Evolutionary conservation across 2,329 filamentous ascomycete genomes (phyloP), one percentile per base, ranked within the genome.

Genomic region (Exophiala alcalophila): DNA sequence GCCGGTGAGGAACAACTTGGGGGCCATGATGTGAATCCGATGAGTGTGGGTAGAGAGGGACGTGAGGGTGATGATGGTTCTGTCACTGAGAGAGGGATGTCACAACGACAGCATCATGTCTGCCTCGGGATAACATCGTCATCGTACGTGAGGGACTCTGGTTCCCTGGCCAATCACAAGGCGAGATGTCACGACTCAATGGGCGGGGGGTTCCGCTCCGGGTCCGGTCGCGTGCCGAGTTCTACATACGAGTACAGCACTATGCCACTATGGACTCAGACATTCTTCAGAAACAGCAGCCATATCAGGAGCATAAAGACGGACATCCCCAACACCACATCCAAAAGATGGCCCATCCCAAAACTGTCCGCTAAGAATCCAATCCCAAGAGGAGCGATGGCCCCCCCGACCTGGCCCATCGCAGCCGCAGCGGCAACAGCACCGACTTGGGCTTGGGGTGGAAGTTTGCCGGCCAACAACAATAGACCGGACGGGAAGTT

Each of bases 351-450:
- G n/a, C 33, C 20, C 14, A 52, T 43, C 1, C 46, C 49, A 21
- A 49, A 36, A 5, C 9, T 39, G 12, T 52, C 46, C 6, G 49
- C 49, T 25, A 52, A 21, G n/a, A 46, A 21, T 4, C 69, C 69
- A n/a, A 71, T 63, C 3, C 56, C 60, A 40, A 71, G 69, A 0
- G 70, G 70, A 1, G 71, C 50, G 12, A 68, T 33, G 0, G 67
- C 69, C 4, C 63, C 68, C 2, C 70, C 70, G 6, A 71, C 52
- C 47, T 72, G 67, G 1, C 70, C 70, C 2, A 72, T 45, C 3
- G 66, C 63, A 2, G 67, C 64, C 1, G 68, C 68, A 20, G 71
- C 68, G 1, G 67, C 67, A 4, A 73, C 67, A 2, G 65, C 69
- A 2, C 55, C 56, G 10, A 73, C 61, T 25, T 71, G 68, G 2